These are phyloP conservation scores for Parafenestella ontariensis DNA, from an alignment of 2,329 filamentous ascomycete species.

Conservation along the genomic window DNA sequence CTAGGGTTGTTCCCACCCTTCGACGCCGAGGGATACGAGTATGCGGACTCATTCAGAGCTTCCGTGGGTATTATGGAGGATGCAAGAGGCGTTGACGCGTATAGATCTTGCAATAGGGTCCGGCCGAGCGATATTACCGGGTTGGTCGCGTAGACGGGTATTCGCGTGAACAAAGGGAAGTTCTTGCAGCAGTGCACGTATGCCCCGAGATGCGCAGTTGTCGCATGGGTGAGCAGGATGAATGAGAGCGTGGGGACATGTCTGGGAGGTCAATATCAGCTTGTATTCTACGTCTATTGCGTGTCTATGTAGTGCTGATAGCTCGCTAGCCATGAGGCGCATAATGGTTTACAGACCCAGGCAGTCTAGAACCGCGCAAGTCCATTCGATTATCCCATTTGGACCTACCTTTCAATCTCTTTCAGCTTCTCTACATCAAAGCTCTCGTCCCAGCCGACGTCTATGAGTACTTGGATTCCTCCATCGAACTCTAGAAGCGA, in stretches of 20 bases:
- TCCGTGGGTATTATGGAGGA: conserved; percentile 79
- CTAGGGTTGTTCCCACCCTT: conserved; percentile 53
- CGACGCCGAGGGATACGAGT: conserved; percentile 59
- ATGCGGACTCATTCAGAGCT: conserved; percentile 72
- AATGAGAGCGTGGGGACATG: conserved; percentile 91
- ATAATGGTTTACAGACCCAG: conserved; percentile 7
- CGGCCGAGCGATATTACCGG: conserved; percentile 93
- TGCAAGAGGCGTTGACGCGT: conserved; percentile 86
- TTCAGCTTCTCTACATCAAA: conserved; percentile 84
- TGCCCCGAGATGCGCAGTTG: conserved; percentile 86
- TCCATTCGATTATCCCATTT: not conserved
- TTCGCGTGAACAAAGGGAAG: conserved; percentile 87
- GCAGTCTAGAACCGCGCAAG: not conserved
- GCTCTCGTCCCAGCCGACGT: conserved; percentile 93
- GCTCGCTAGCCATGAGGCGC: not conserved
- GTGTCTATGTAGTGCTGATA: not conserved
- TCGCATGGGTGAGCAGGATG: conserved; percentile 93
- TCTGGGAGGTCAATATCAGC: conserved; percentile 56
- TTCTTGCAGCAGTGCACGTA: conserved; percentile 98
- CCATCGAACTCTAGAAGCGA: conserved; percentile 97
- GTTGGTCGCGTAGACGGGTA: conserved; percentile 92
- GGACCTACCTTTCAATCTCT: conserved; percentile 84
- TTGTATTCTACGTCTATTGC: conserved; percentile 12
- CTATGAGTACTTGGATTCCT: conserved; percentile 92
- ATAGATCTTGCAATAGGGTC: conserved; percentile 89